Percentiles rank a stretch among this genome's conserved stretches.
These are phyloP conservation scores for Protomyces arabidopsidicola DNA, from an alignment of 1,139 yeast genomes.

Conservation along the genomic window DNA sequence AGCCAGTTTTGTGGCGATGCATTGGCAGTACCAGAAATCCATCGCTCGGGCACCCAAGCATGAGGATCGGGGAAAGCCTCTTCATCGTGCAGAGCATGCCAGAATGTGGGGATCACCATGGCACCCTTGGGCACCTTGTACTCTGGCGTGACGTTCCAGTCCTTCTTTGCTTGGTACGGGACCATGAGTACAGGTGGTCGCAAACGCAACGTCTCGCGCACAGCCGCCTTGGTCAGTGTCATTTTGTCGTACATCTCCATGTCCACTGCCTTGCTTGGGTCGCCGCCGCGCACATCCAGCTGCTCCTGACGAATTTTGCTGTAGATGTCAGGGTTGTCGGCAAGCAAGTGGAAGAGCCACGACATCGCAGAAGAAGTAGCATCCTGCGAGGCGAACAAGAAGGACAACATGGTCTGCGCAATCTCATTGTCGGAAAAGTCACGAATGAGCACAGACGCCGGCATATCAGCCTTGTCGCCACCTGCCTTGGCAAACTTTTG, in stretches of 20 bases:
- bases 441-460: constrained; percentile 58
- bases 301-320: constrained; percentile 87
- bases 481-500: constrained; percentile 47
- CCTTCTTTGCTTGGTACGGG: constrained; percentile 84
- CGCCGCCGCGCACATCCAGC: constrained; percentile 71
- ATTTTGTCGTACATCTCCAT: constrained; percentile 75
- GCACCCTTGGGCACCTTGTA: constrained; percentile 95
- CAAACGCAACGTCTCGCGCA: constrained; percentile 84
- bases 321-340: constrained; percentile 89
- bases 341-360: constrained; percentile 93
- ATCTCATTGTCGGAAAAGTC: constrained; percentile 86
- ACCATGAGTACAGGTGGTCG: constrained; percentile 98
- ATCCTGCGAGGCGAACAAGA: constrained; percentile 94
- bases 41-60: constrained; percentile 89
- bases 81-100: constrained; percentile 95
- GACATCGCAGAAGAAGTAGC: constrained; percentile 97
- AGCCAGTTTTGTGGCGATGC: constrained; percentile 74
- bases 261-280: constrained; percentile 56
- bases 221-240: constrained; percentile 84
- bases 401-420: constrained; percentile 92
- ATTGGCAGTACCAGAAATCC: constrained; percentile 64
- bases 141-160: constrained; percentile 72
- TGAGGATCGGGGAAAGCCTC: constrained; percentile 94
- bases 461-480: constrained; percentile 42
- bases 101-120: constrained; percentile 91